Percentiles rank a stretch among this genome's conserved stretches.
Evolutionary conservation across 2,329 filamentous ascomycete genomes (phyloP).

Genomic region (Exophiala sp.): DNA sequence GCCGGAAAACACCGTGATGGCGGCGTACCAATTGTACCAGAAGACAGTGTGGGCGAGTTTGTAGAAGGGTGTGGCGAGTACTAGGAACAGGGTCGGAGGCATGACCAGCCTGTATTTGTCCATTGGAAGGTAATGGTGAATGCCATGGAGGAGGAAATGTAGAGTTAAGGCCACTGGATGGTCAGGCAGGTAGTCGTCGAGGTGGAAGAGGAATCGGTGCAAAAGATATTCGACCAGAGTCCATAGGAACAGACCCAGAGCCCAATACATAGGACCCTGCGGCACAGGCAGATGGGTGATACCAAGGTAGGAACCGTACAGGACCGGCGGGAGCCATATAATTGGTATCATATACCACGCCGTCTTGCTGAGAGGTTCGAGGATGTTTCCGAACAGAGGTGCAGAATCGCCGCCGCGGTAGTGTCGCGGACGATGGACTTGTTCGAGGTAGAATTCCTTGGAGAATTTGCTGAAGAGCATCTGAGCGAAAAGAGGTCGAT

Average conservation of each 20-base stretch:
- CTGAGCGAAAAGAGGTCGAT: constrained; percentile 78
- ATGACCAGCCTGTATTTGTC: constrained; percentile 95
- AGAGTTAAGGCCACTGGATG: constrained; percentile 80
- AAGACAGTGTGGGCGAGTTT: constrained; percentile 81
- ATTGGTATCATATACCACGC: constrained; percentile 87
- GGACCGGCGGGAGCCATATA: constrained; percentile 77
- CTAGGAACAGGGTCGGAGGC: constrained; percentile 84
- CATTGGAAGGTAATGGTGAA: constrained; percentile 99
- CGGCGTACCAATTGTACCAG: constrained; percentile 79
- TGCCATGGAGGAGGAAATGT: constrained; percentile 92
- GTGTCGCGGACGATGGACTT: constrained; percentile 91
- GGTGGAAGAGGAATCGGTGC: constrained; percentile 88
- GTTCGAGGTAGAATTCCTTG: constrained; percentile 95
- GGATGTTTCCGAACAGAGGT: constrained; percentile 92
- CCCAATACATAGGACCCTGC: constrained; percentile 61
- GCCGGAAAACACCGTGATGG: constrained; percentile 74
- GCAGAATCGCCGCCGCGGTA: constrained; percentile 92
- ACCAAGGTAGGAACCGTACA: constrained; percentile 68
- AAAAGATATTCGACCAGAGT: constrained; percentile 83
- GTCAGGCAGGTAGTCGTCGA: constrained; percentile 88
- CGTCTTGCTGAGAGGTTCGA: constrained; percentile 95
- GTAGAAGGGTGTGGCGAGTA: constrained; percentile 86
- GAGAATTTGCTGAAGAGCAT: constrained; percentile 83
- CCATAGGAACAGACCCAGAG: constrained; percentile 74
- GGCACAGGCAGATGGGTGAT: constrained; percentile 48